phyloP scores from a whole-genome alignment of 2,329 filamentous ascomycete genomes.

The Monilinia vaccinii-corymbosi region DNA sequence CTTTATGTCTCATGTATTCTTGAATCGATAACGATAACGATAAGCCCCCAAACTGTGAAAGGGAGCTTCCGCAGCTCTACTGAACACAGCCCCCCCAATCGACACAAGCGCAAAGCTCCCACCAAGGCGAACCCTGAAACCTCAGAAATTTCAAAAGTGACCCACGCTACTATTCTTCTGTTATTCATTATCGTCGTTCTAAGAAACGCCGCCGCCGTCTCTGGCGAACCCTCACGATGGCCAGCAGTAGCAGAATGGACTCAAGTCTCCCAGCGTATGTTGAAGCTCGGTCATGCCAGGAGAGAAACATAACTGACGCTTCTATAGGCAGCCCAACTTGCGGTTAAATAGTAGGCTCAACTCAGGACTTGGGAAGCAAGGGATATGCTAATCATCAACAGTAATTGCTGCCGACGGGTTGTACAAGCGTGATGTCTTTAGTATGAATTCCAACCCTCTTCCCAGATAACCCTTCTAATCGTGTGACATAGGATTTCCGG shows the following conservation, averaged over 20 bases:
- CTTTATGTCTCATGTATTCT: conserved; percentile 3
- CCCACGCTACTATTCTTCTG: conserved; percentile 10
- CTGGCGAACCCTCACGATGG: conserved; percentile 34
- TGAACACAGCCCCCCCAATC: conserved; percentile 11
- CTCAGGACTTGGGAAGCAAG: neutral
- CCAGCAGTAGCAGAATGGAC: conserved; percentile 41
- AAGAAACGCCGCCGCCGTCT: conserved; percentile 27
- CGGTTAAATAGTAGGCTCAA: conserved; percentile 74
- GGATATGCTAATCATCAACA: conserved; percentile 38
- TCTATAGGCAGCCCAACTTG: conserved; percentile 67
- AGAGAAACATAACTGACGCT: conserved; percentile 20
- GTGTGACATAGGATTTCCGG: conserved; percentile 67
- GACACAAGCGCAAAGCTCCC: conserved; percentile 10
- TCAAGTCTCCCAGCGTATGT: conserved; percentile 56
- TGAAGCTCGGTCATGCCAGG: conserved; percentile 11
- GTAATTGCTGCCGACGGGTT: conserved; percentile 98
- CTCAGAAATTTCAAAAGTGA: conserved; percentile 2
- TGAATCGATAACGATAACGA: conserved; percentile 10
- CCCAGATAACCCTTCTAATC: conserved; percentile 12
- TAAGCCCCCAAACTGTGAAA: neutral
- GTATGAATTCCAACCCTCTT: conserved; percentile 48
- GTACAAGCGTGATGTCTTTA: conserved; percentile 98
- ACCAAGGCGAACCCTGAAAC: conserved; percentile 11
- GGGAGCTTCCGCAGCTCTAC: conserved; percentile 3
- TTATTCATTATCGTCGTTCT: conserved; percentile 26